Base-by-base conservation (phyloP, 257 asterid genomes). In the Nicotiana otophora region DNA sequence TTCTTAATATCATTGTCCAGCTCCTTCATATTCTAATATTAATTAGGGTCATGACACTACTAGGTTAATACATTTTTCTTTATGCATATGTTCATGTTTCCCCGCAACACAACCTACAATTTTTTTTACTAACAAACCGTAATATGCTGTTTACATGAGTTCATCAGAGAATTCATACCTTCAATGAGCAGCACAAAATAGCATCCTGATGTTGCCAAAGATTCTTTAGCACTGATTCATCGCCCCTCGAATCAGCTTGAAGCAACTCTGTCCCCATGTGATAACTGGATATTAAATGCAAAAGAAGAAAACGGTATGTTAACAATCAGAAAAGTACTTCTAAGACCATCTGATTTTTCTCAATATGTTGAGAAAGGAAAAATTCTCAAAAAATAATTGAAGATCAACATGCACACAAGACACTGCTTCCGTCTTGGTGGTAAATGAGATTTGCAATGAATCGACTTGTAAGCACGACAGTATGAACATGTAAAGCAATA, bases 181-280 rank as follows among this genome's bases (percentile, higher is more conserved):
- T 93, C 86, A 95, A 78, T 1, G 99, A 95, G 93, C 99, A 97
- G 88, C 99, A 97, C 63, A 97, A 85, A 33, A 97, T 89, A 77
- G 99, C 97, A 70, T 97, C 99, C 68, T 91, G 97, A 83, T 97
- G 98, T 36, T 91, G 97, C 99, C 99, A 97, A 58, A 97, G 98
- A 57, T 94, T 68, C 83, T 97, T 95, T 53, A 97, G 80, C 19
- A 97, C 80, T 1, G 89, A 89, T 83, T 95, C 99, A 72, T 91
- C 86, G 20, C 88, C 87, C 19, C 81, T 16, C 74, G 94, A 84
- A 30, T 91, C 97, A 9, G 87, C 76, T 67, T 88, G 82, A 51
- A 95, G 87, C 87, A 97, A 87, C 72, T 97, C 98, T 1, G 89
- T 84, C 65, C 99, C 99, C 17, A 86, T 65, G 75, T 97, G 97